phyloP scores from a whole-genome alignment of 768 basidiomycete genomes.

The Termitomyces sp. region DNA sequence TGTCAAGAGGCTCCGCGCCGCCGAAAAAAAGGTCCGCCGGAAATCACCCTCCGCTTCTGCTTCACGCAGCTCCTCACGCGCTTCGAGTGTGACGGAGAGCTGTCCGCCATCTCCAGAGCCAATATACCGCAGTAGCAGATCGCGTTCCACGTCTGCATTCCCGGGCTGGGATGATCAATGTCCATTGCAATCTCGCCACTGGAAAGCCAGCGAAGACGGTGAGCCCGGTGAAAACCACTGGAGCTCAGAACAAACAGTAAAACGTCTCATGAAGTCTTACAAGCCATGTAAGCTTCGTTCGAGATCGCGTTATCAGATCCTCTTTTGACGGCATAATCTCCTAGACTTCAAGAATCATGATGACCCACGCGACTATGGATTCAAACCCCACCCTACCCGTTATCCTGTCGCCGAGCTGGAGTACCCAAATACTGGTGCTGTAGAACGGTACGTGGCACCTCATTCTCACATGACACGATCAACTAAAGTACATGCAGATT shows the following conservation, averaged over 20 bases:
- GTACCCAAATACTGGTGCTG: conserved; percentile 67
- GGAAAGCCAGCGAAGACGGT: conserved; percentile 48
- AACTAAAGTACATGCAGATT: conserved; percentile 38
- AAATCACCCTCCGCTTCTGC: conserved; percentile 28
- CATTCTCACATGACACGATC: neutral
- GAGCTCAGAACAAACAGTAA: conserved; percentile 63
- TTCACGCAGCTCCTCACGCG: conserved; percentile 35
- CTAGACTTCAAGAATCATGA: conserved; percentile 67
- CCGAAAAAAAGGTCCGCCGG: conserved; percentile 15
- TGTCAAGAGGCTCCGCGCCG: conserved; percentile 32
- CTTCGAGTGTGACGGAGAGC: conserved; percentile 32
- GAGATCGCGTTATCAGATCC: neutral
- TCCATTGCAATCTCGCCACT: conserved; percentile 36
- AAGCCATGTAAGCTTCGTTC: conserved; percentile 50
- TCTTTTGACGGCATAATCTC: conserved; percentile 8
- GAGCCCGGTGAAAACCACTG: conserved; percentile 44
- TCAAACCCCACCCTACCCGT: conserved; percentile 52
- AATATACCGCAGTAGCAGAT: conserved; percentile 53
- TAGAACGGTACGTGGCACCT: conserved; percentile 51
- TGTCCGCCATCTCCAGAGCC: conserved; percentile 44
- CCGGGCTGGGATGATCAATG: conserved; percentile 29
- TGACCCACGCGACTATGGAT: conserved; percentile 57
- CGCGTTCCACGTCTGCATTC: conserved; percentile 59
- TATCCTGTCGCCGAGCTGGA: conserved; percentile 71
- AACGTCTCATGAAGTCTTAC: conserved; percentile 57